Conservation (phyloP, 2,329 filamentous ascomycete species). For the Dactylonectria macrodidyma region DNA sequence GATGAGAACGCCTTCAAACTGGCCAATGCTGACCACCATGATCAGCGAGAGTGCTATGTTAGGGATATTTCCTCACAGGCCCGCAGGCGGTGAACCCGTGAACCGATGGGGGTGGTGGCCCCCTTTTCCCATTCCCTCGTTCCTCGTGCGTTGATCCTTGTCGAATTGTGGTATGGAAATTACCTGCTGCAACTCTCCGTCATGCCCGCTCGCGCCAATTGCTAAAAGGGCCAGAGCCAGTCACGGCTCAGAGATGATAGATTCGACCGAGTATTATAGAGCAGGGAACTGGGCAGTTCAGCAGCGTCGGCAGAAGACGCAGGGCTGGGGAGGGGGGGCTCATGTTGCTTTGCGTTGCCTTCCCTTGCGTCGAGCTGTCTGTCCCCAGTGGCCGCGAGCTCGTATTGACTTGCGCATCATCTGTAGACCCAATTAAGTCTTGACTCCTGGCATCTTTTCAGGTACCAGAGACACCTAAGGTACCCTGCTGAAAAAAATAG, state of each 20-base stretch:
- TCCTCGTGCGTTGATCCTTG: slow-evolving; percentile 35
- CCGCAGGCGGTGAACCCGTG: slow-evolving; percentile 35
- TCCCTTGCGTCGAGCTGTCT: background rate
- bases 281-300: background rate
- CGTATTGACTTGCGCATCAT: background rate
- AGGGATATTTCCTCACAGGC: slow-evolving; percentile 7
- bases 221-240: slow-evolving; percentile 21
- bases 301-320: background rate
- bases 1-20: background rate
- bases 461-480: slow-evolving; percentile 7
- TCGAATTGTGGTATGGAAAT: slow-evolving; percentile 43
- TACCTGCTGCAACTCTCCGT: slow-evolving; percentile 44
- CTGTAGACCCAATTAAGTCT: background rate
- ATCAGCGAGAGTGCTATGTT: slow-evolving; percentile 14
- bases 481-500: slow-evolving; percentile 1
- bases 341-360: slow-evolving; percentile 1
- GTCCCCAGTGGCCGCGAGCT: background rate
- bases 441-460: slow-evolving; percentile 8
- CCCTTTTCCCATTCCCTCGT: slow-evolving; percentile 41
- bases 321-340: background rate
- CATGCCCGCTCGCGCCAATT: slow-evolving; percentile 38
- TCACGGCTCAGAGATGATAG: background rate
- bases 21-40: background rate
- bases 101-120: slow-evolving; percentile 36
- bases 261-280: background rate